Conservation (phyloP, 2,329 filamentous ascomycete genomes). For the Diaporthe destruens region DNA sequence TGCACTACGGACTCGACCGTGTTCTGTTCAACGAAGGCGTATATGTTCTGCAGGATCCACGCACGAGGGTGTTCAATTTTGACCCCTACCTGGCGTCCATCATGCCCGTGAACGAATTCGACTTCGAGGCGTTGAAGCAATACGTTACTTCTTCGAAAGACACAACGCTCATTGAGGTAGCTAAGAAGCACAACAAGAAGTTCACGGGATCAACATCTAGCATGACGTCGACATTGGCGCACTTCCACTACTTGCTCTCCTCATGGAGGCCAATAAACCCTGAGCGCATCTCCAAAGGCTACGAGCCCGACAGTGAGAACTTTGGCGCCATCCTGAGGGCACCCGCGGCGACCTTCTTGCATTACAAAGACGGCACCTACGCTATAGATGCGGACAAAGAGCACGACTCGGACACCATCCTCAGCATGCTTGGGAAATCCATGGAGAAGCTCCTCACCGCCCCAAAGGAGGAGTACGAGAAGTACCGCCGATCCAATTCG, state of each 20-base stretch:
- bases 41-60: conserved; percentile 89
- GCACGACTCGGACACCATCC: conserved; percentile 84
- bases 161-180: conserved; percentile 75
- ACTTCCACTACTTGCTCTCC: conserved; percentile 94
- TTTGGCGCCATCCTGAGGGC: conserved; percentile 81
- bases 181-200: conserved; percentile 75
- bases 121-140: conserved; percentile 85
- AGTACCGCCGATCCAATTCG: conserved; percentile 78
- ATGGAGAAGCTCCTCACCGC: conserved; percentile 96
- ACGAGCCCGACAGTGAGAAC: conserved; percentile 69
- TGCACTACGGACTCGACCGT: conserved; percentile 83
- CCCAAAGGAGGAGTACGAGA: conserved; percentile 85
- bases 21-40: conserved; percentile 97
- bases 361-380: conserved; percentile 86
- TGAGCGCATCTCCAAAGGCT: conserved; percentile 74
- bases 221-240: conserved; percentile 88
- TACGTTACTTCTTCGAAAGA: conserved; percentile 96
- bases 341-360: conserved; percentile 84
- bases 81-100: conserved; percentile 93
- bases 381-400: conserved; percentile 97
- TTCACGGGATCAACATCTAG: conserved; percentile 97
- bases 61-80: conserved; percentile 93
- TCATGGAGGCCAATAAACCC: conserved; percentile 81
- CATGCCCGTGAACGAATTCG: conserved; percentile 93
- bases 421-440: conserved; percentile 93